Evolutionary conservation across 768 basidiomycete genomes (phyloP).

Genomic region (Sistotremastrum niveocremeum): DNA sequence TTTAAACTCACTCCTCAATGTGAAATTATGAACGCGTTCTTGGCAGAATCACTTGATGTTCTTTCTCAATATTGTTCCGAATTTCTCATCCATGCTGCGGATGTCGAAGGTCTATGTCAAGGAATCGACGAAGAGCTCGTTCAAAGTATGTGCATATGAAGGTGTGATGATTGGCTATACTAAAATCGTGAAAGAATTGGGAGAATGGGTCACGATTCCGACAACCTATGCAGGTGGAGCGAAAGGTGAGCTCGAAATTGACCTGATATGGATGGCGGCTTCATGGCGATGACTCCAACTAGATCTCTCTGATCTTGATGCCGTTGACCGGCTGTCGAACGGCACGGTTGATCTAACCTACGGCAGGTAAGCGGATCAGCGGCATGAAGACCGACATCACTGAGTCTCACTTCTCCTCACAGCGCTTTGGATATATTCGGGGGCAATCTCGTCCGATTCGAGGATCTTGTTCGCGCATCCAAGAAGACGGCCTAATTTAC

Average conservation of each 20-base stretch:
- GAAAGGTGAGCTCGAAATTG: conserved; percentile 38
- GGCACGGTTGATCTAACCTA: conserved; percentile 84
- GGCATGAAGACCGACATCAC: background rate
- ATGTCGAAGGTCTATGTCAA: conserved; percentile 93
- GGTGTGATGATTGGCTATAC: background rate
- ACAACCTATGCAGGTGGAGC: conserved; percentile 98
- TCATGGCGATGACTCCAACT: background rate
- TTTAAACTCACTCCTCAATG: background rate
- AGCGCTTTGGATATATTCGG: conserved; percentile 8
- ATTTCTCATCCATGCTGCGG: conserved; percentile 94
- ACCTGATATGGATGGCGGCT: background rate
- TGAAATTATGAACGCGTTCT: background rate
- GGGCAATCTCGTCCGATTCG: conserved; percentile 6
- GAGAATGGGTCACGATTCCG: conserved; percentile 83
- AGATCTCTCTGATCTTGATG: conserved; percentile 72
- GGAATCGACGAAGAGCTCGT: conserved; percentile 92
- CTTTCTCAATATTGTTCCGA: conserved; percentile 83
- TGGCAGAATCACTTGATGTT: conserved; percentile 59
- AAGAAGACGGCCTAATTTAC: no score
- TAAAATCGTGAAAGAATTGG: conserved; percentile 46
- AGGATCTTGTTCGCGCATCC: background rate
- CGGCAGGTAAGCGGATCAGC: conserved; percentile 40
- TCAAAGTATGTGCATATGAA: conserved; percentile 33
- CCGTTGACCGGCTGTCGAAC: conserved; percentile 64
- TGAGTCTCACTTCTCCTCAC: background rate